These are phyloP conservation scores for Gentiana dahurica DNA, from an alignment of 257 asterid genomes.

Conservation along the genomic window DNA sequence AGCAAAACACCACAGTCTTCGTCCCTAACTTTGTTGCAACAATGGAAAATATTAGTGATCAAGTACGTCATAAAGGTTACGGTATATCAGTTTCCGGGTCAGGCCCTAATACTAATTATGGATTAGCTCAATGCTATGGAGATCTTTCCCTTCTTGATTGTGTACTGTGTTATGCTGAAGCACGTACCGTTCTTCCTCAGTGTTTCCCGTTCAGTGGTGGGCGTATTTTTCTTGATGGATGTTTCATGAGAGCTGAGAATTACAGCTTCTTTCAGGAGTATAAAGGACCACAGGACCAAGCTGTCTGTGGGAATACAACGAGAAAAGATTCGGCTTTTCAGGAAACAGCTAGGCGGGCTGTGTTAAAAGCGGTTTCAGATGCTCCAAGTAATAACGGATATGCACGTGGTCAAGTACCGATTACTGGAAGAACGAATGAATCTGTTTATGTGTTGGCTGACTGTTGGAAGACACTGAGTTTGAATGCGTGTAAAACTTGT, in stretches of 20 bases:
- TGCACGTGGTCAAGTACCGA: constrained; percentile 22
- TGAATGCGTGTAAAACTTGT: constrained; percentile 19
- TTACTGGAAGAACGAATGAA: constrained; percentile 17
- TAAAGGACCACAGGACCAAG: constrained; percentile 30
- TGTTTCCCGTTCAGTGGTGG: constrained; percentile 69
- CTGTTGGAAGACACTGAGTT: constrained; percentile 31
- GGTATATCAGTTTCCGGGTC: constrained; percentile 40
- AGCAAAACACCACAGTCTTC: constrained; percentile 43
- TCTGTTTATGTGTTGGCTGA: constrained; percentile 34
- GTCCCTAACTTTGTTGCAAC: constrained; percentile 56
- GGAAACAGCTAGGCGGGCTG: constrained; percentile 26
- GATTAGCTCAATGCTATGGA: constrained; percentile 73
- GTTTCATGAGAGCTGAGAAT: constrained; percentile 71
- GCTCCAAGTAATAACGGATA: constrained; percentile 39
- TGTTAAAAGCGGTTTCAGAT: constrained; percentile 26
- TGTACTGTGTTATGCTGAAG: constrained; percentile 60
- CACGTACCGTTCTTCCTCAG: constrained; percentile 58
- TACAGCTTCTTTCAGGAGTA: constrained; percentile 54
- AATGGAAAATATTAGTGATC: constrained; percentile 57
- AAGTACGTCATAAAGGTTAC: constrained; percentile 44
- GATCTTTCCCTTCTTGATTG: constrained; percentile 76
- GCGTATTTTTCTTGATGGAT: constrained; percentile 70
- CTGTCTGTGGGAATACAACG: constrained; percentile 46
- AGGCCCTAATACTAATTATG: constrained; percentile 50
- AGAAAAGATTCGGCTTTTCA: constrained; percentile 22